Percentiles rank a stretch among this genome's conserved stretches.
These are phyloP conservation scores for Amorphotheca resinae DNA, from an alignment of 495 filamentous ascomycete genomes.

Conservation along the genomic window DNA sequence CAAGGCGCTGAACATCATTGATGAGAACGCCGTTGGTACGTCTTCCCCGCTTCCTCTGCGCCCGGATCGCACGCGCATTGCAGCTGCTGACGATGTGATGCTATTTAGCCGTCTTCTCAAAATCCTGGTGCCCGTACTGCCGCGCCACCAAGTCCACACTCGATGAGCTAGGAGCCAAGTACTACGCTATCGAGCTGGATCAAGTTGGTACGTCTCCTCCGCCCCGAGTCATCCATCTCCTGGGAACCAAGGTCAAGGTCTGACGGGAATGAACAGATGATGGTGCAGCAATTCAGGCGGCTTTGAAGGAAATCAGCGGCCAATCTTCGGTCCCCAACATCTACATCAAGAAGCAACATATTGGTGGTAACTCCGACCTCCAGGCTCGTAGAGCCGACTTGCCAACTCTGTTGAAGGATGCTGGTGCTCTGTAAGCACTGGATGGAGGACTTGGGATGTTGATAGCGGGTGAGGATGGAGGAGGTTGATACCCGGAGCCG, in stretches of 20 bases:
- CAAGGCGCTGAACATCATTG: conserved; percentile 77
- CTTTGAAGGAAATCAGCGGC: conserved; percentile 63
- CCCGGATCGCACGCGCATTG: not conserved
- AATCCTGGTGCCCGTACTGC: conserved; percentile 97
- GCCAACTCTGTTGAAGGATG: conserved; percentile 45
- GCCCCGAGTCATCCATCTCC: too few relatives aligned
- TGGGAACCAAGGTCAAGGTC: too few relatives aligned
- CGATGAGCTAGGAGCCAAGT: conserved; percentile 56
- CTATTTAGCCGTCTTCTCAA: conserved; percentile 77
- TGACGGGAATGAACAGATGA: conserved; percentile 41
- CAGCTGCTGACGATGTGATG: not conserved
- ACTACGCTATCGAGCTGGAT: conserved; percentile 70
- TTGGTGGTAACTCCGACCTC: conserved; percentile 93
- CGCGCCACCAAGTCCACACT: conserved; percentile 62
- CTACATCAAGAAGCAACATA: conserved; percentile 81
- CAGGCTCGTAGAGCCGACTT: conserved; percentile 52
- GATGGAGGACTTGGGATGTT: not conserved
- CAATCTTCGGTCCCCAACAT: conserved; percentile 92
- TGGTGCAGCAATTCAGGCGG: conserved; percentile 69
- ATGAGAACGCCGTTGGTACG: conserved; percentile 83
- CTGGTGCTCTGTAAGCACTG: conserved; percentile 44
- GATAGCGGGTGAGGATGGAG: not conserved
- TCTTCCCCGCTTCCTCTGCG: conserved; percentile 11
- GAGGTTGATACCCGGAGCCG: not conserved
- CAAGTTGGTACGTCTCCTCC: conserved; percentile 48